Evolutionary conservation across 257 asterid species (phyloP), one percentile per base, ranked within the genome.

Genomic region (Solanum neorickii): DNA sequence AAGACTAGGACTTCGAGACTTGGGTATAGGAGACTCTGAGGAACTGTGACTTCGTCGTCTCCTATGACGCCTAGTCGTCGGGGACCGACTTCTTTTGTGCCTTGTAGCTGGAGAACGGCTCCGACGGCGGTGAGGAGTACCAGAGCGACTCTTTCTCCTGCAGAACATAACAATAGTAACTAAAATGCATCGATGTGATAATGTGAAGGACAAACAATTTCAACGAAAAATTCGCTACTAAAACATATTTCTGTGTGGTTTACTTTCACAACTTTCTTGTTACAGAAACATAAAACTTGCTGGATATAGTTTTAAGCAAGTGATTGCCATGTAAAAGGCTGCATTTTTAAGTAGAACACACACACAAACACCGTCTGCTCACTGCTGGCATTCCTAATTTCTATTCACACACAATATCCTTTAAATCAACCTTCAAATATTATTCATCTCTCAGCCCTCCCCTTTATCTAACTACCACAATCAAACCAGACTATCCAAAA

Each of bases 81-180:
- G 94, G 88, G 97, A 93, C 46, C 93, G 94, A 89, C 98, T 95
- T 88, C 92, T 93, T 88, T 93, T 92, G 31, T 69, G 96, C 91
- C 94, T 93, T 88, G 83, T 75, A 86, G 93, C 88, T 47, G 96
- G 93, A 39, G 99, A 96, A 86, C 95, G 95, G 88, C 95, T 92
- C 87, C 91, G 92, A 65, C 90, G 88, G 82, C 94, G 90, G 47
- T 90, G 92, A 62, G 94, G 95, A 15, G 93, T 87, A 35, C 83
- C 87, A 12, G 97, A 95, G 12, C 91, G 93, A 87, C 95, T 96
- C 89, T 94, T 90, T 85, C 94, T 92, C 92, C 98, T 95, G 91
- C 3, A n/a, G 73, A 88, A 85, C n/a, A 52, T 83, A 77, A 69
- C 72, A 74, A 75, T 1, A 5, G 59, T 78, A 4, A 46, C 84